Base-by-base conservation (phyloP, 257 asterid species). In the Leonotis leonurus region DNA sequence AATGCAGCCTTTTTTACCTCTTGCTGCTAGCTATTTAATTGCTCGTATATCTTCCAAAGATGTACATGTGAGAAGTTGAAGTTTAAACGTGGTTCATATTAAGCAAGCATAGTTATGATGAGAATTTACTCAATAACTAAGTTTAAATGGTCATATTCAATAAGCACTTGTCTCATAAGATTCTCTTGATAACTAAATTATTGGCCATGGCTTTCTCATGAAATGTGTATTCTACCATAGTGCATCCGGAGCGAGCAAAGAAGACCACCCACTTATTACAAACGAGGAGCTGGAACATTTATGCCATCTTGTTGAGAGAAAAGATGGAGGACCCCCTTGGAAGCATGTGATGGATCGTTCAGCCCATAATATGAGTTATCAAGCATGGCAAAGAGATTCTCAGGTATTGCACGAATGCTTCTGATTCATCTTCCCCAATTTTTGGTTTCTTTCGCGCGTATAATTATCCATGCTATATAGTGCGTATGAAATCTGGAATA, bases 341-440 rank as follows among this genome's bases (percentile, higher is more conserved):
- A 92, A 85, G 75, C 97, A 76, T 71, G 48, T 89, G 84, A 85
- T 92, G 93, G 95, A 89, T 46, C 91, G 90, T 68, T 84, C 93
- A 4, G 74, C 82, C 25, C 72, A 77, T 4, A 63, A 60, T 69
- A 92, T 89, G 96, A 89, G 86, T 78, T 86, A 77, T 69, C 93
- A 89, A 81, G 95, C 97, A 21, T 92, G 97, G 99, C 95, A 86
- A 65, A 80, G 99, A 70, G 97, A 89, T 69, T 80, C 80, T 0
- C 83, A 84, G 95, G 99, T 88, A 76, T 59, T 25, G 18, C 7
- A n/a, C n/a, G n/a, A 27, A 3, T 68, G 11, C 61, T 44, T 39
- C 16, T 18, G 27, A 59, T 40, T 36, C 56, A 27, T 49, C 37
- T 27, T 54, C 52, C n/a, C 8, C 8, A 18, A n/a, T n/a, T 6